Percentiles rank a stretch among this genome's conserved stretches.
These are phyloP conservation scores for Teratosphaeria pseudoeucalypti DNA, from an alignment of 2,329 filamentous ascomycete genomes.

Conservation along the genomic window DNA sequence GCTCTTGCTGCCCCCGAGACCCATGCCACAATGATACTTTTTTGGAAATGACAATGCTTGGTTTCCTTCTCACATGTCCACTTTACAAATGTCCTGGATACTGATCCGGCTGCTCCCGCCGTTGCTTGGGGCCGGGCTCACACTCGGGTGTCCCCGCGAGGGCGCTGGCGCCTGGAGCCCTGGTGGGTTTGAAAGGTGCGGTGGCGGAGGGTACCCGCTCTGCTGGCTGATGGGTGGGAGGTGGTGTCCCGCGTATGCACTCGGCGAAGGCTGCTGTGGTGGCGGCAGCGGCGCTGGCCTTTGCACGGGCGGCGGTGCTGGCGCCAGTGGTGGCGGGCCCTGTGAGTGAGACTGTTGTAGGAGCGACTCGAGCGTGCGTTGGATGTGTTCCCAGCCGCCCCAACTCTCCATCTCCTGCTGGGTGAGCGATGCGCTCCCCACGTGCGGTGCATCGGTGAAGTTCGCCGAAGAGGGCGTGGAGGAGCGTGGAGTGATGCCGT, in stretches of 20 bases:
- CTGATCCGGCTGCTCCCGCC: constrained; percentile 24
- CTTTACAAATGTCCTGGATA: constrained; percentile 27
- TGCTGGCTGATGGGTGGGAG: background rate
- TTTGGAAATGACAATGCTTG: too few relatives aligned
- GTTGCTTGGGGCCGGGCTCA: constrained; percentile 10
- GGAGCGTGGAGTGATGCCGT: background rate
- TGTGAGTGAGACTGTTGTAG: constrained; percentile 34
- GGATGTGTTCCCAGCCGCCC: constrained; percentile 71
- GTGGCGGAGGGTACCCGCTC: constrained; percentile 2
- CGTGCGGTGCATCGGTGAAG: constrained; percentile 1
- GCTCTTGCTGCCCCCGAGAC: too few relatives aligned
- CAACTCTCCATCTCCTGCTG: constrained; percentile 46
- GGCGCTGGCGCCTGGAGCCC: constrained; percentile 11
- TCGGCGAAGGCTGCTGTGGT: constrained; percentile 8
- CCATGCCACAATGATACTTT: too few relatives aligned
- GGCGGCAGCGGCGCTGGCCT: background rate
- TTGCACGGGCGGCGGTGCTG: constrained; percentile 7
- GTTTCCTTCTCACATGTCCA: background rate
- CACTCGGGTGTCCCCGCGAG: constrained; percentile 5
- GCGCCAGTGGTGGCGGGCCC: constrained; percentile 5
- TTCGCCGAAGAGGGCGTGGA: background rate
- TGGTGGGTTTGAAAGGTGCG: constrained; percentile 8
- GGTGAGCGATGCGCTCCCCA: constrained; percentile 1
- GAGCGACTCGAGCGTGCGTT: constrained; percentile 51
- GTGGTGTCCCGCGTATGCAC: constrained; percentile 1